Percentiles rank a stretch among this genome's conserved stretches.
Evolutionary conservation across 805 yeast genomes (phyloP).

Genomic region (Yarrowia hollandica): DNA sequence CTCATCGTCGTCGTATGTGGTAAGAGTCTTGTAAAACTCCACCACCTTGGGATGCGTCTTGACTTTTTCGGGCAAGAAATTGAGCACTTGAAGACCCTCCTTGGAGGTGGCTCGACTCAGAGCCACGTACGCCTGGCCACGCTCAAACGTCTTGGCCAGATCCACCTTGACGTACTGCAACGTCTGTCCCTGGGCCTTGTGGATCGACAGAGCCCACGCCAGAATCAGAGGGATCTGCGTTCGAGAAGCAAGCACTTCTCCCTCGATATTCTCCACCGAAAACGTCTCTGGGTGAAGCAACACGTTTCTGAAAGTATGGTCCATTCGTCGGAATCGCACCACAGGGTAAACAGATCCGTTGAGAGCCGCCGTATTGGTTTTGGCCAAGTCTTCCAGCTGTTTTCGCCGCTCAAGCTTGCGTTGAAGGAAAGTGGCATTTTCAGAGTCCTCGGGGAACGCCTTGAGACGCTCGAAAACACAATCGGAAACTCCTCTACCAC

Average conservation of each 20-base stretch:
- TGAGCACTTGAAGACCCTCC: constrained; percentile 76
- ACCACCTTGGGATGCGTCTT: constrained; percentile 69
- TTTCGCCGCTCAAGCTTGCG: constrained; percentile 14
- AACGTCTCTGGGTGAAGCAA: constrained; percentile 81
- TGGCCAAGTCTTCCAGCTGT: neutral
- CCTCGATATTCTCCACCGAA: constrained; percentile 73
- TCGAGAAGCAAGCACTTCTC: constrained; percentile 66
- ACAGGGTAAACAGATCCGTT: constrained; percentile 55
- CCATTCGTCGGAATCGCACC: constrained; percentile 71
- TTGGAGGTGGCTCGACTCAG: constrained; percentile 84
- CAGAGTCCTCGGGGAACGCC: constrained; percentile 30
- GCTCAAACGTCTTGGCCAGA: constrained; percentile 72
- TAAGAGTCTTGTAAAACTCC: constrained; percentile 55
- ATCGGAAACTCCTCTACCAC: neutral
- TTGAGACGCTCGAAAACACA: constrained; percentile 19
- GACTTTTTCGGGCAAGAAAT: constrained; percentile 66
- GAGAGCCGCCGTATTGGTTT: neutral
- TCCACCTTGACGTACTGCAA: constrained; percentile 75
- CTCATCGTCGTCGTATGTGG: constrained; percentile 32
- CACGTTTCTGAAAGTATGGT: constrained; percentile 71
- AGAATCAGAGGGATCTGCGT: constrained; percentile 81
- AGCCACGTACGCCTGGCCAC: constrained; percentile 96
- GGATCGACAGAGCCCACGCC: constrained; percentile 97
- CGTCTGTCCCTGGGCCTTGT: constrained; percentile 94
- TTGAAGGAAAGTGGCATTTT: constrained; percentile 21